Evolutionary conservation across 331 rosid species (phyloP).

Genomic region (Cydonia oblonga): DNA sequence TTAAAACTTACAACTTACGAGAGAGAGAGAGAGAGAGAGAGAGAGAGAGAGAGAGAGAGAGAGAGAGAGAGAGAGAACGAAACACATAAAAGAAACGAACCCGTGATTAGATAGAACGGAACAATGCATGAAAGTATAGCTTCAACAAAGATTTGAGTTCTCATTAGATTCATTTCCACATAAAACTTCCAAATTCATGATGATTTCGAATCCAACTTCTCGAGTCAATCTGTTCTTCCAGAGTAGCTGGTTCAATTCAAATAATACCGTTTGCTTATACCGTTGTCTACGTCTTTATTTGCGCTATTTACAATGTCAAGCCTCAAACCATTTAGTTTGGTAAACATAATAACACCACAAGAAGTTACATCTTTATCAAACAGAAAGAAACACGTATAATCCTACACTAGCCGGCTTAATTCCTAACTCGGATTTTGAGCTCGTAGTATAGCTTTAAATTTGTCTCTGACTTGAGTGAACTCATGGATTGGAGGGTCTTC

Average conservation of each 20-base stretch:
- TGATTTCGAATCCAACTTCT: slow-evolving; percentile 6
- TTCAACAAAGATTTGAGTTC: background rate
- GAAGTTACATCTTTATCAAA: background rate
- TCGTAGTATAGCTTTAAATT: background rate
- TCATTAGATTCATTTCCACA: slow-evolving; percentile 6
- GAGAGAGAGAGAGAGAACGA: background rate
- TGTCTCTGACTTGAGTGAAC: slow-evolving; percentile 4
- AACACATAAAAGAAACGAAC: background rate
- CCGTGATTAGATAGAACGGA: background rate
- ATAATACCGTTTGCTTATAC: background rate
- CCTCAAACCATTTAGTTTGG: background rate
- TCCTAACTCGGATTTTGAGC: slow-evolving; percentile 2
- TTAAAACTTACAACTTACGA: too few species aligned
- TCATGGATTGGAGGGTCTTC: slow-evolving; percentile 5
- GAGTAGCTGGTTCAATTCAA: background rate
- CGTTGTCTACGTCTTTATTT: slow-evolving; percentile 2
- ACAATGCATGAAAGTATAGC: background rate
- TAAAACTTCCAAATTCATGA: background rate
- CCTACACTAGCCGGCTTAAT: slow-evolving; percentile 12
- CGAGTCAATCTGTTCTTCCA: slow-evolving; percentile 6
- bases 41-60: too few species aligned
- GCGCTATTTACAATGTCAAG: background rate
- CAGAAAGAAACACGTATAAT: too few species aligned
- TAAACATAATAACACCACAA: background rate
- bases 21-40: too few species aligned